Conservation (phyloP, 441 rosid species). For the Sinapis alba region DNA sequence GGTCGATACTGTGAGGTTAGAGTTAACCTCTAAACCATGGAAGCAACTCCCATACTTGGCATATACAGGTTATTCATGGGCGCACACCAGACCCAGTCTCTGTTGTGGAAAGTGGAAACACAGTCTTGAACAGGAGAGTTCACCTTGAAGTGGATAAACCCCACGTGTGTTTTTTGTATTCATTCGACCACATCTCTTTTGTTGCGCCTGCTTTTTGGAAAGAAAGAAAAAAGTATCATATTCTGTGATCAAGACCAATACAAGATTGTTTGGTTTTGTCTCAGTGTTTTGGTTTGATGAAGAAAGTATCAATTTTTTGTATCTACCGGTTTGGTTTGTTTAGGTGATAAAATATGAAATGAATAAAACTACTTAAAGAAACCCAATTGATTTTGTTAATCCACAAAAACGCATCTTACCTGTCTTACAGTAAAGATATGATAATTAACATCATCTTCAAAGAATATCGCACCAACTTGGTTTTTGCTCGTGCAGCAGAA, state of each 20-base stretch:
- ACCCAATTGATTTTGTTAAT: slow-evolving; percentile 1
- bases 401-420: slow-evolving; percentile 11
- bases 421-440: slow-evolving; percentile 9
- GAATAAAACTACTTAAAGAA: neutral
- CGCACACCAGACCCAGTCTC: slow-evolving; percentile 59
- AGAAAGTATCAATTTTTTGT: neutral
- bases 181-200: slow-evolving; percentile 27
- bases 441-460: neutral
- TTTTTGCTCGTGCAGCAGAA: slow-evolving; percentile 11
- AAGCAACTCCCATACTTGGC: slow-evolving; percentile 80
- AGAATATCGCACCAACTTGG: slow-evolving; percentile 18
- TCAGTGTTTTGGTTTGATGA: neutral
- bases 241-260: slow-evolving; percentile 20
- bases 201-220: neutral
- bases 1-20: slow-evolving; percentile 74
- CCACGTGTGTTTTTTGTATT: slow-evolving; percentile 29
- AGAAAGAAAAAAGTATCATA: slow-evolving; percentile 5
- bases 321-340: neutral
- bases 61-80: slow-evolving; percentile 94
- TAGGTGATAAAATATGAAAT: neutral
- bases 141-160: neutral
- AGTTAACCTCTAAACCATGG: slow-evolving; percentile 92
- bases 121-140: slow-evolving; percentile 35
- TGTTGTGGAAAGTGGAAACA: slow-evolving; percentile 44
- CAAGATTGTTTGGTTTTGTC: slow-evolving; percentile 26